Conservation (phyloP, 2,329 filamentous ascomycete genomes). For the Xylariaceae sp. region DNA sequence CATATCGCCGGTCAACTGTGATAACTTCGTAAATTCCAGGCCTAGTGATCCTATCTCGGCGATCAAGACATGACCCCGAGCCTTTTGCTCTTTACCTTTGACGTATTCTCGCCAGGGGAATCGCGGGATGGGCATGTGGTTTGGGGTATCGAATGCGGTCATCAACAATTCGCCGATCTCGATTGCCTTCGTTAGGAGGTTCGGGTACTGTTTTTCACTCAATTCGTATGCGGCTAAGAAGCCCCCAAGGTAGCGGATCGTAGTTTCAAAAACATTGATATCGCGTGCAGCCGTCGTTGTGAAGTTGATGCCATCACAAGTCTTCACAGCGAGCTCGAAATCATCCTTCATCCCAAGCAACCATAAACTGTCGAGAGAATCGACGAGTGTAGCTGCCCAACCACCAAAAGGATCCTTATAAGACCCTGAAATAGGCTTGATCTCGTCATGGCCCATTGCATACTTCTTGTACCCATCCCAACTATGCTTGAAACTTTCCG, state of each 20-base stretch:
- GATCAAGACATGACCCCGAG: conserved; percentile 41
- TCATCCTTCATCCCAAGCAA: conserved; percentile 69
- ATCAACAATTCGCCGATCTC: conserved; percentile 68
- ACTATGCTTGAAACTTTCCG: conserved; percentile 54
- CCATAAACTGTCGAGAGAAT: conserved; percentile 71
- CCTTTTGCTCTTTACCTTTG: conserved; percentile 48
- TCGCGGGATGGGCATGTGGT: conserved; percentile 64
- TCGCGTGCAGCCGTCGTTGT: conserved; percentile 50
- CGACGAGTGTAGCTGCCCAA: conserved; percentile 70
- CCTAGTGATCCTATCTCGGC: conserved; percentile 61
- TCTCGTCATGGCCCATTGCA: conserved; percentile 67
- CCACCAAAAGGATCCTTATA: conserved; percentile 63
- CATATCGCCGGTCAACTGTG: conserved; percentile 62
- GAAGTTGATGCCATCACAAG: conserved; percentile 64
- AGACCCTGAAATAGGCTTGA: conserved; percentile 57
- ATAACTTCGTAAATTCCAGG: conserved; percentile 66
- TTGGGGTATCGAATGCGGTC: conserved; percentile 68
- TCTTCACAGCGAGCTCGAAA: conserved; percentile 64
- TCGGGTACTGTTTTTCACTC: conserved; percentile 54
- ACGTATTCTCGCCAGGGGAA: conserved; percentile 61
- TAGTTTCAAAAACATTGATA: conserved; percentile 72
- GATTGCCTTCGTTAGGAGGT: conserved; percentile 62
- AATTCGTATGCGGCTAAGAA: conserved; percentile 71
- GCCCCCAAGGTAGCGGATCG: conserved; percentile 71
- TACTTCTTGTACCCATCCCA: conserved; percentile 64